Percentiles rank a stretch among this genome's conserved stretches.
phyloP scores from a whole-genome alignment of 2,329 filamentous ascomycete genomes.

The Penicillium sp. region DNA sequence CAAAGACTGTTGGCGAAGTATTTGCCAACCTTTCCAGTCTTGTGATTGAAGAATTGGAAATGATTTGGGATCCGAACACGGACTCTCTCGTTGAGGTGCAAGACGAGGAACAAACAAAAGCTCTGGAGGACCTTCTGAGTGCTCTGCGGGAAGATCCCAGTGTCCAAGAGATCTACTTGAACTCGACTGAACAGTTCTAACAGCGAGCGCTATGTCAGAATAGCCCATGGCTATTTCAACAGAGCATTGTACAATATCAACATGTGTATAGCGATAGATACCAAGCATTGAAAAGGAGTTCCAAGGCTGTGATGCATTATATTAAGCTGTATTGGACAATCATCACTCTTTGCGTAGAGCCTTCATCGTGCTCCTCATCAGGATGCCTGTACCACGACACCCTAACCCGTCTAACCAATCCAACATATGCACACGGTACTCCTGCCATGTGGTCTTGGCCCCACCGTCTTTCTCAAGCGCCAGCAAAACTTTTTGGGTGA shows the following conservation, averaged over 20 bases:
- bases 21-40: slow-evolving; percentile 66
- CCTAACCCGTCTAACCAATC: slow-evolving; percentile 66
- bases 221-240: background rate
- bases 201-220: background rate
- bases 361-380: slow-evolving; percentile 83
- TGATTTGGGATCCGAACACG: slow-evolving; percentile 81
- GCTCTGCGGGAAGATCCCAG: slow-evolving; percentile 64
- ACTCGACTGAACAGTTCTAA: slow-evolving; percentile 46
- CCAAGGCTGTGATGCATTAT: background rate
- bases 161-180: slow-evolving; percentile 78
- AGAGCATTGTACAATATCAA: slow-evolving; percentile 15
- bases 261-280: slow-evolving; percentile 16
- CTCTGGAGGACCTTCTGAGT: slow-evolving; percentile 60
- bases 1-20: slow-evolving; percentile 63
- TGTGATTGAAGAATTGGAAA: slow-evolving; percentile 72
- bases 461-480: slow-evolving; percentile 67
- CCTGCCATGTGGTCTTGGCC: slow-evolving; percentile 67
- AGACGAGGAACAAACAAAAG: slow-evolving; percentile 55
- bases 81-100: slow-evolving; percentile 71
- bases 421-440: slow-evolving; percentile 74
- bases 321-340: background rate
- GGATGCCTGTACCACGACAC: slow-evolving; percentile 64
- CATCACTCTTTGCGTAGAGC: slow-evolving; percentile 58
- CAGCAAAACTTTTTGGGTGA: slow-evolving; percentile 67
- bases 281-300: slow-evolving; percentile 17